A percentile compares a stretch with the other conserved stretches of the same genome.
These are phyloP conservation scores for Omphalea diandra DNA, from an alignment of 441 rosid genomes.

Conservation along the genomic window DNA sequence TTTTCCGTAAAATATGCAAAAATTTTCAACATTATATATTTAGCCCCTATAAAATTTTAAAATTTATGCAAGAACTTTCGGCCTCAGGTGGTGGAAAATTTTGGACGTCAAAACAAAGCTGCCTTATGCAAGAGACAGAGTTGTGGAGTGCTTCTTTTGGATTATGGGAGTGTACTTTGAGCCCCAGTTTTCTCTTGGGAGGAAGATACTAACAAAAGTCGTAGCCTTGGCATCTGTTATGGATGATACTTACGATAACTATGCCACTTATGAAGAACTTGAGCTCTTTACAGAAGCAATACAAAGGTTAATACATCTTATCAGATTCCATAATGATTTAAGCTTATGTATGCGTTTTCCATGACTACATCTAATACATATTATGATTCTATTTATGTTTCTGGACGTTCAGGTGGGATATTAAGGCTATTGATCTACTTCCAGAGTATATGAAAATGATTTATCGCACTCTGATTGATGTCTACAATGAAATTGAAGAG, in stretches of 20 bases:
- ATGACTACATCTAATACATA: too few relatives aligned
- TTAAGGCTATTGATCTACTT: constrained; percentile 15
- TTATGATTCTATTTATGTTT: neutral
- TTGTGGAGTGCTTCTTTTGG: constrained; percentile 19
- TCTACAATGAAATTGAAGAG: constrained; percentile 26
- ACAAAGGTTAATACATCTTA: constrained; percentile 17
- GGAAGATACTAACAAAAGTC: constrained; percentile 26
- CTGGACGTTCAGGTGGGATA: constrained; percentile 44
- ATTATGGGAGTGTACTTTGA: constrained; percentile 14
- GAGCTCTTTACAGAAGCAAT: constrained; percentile 26
- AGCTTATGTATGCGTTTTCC: too few relatives aligned
- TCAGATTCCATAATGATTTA: too few relatives aligned
- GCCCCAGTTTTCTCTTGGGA: constrained; percentile 19
- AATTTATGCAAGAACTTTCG: too few relatives aligned
- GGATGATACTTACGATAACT: constrained; percentile 33
- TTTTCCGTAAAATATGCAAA: too few relatives aligned
- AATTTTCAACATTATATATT: too few relatives aligned
- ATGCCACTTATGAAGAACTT: constrained; percentile 27
- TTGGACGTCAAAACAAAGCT: constrained; percentile 13
- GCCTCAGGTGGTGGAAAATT: constrained; percentile 34
- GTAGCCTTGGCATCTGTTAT: constrained; percentile 14
- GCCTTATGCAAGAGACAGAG: constrained; percentile 22
- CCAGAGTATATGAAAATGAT: constrained; percentile 36
- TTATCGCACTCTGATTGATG: constrained; percentile 6
- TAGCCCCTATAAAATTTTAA: too few relatives aligned